Evolutionary conservation across 495 filamentous ascomycete species (phyloP), one percentile per base, ranked within the genome.

Genomic region (Annulohypoxylon maeteangense): DNA sequence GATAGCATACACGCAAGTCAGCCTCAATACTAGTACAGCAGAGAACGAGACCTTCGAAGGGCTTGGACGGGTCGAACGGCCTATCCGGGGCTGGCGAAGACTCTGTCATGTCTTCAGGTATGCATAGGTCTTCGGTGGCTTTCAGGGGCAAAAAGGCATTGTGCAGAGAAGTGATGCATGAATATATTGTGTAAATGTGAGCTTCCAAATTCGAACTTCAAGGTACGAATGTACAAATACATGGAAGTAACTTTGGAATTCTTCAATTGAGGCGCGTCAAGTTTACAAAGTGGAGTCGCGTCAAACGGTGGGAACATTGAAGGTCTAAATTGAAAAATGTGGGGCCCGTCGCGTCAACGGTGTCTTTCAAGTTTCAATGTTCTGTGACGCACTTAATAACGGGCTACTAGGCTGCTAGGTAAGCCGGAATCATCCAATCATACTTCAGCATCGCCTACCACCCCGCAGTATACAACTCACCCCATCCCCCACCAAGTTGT

Each of bases 11-110:
- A 76, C 93, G 89, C 74, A 90, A 83, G 72, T 98, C 94, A 38
- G 91, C 85, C 22, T 90, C 82, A 44, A 99, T 90, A 29, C 90
- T 92, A 22, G 95, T 99, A 79, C 94, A 97, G 84, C 95, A 99
- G 67, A 99, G 84, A 54, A 97, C 88, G 55, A 93, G 88, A 57
- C 93, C 93, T 62, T 82, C 81, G 68, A 99, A 89, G 55, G 95
- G 95, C 55, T 82, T 83, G n/a, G 86, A 81, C 11, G 78, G 68
- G 69, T 84, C 78, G 48, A 83, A 79, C n/a, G 38, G 50, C 59
- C 62, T 71, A 20, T 72, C 75, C 25, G 59, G 50, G 11, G 69
- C 51, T 5, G 64, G 71, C 16, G 71, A 62, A 32, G 72, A 74
- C 31, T 73, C 63, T 72, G 76, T 76, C 31, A 45, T 71, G 14